Evolutionary conservation across 495 filamentous ascomycete species (phyloP).

Genomic region (Aspergillus incahuasiensis): DNA sequence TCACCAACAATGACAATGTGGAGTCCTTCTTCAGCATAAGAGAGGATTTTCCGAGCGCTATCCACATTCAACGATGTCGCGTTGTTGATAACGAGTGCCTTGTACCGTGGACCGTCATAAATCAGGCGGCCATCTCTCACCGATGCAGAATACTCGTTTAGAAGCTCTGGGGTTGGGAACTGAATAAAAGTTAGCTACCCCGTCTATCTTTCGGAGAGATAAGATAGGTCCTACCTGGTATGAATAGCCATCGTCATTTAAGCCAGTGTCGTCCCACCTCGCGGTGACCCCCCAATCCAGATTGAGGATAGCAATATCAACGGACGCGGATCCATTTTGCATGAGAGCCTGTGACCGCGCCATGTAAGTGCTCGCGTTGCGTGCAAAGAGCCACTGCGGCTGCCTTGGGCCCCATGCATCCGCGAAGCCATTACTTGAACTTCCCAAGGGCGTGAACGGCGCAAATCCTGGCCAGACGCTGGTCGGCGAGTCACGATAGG

Average conservation of each 20-base stretch:
- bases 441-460: neutral
- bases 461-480: slow-evolving; percentile 1
- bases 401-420: slow-evolving; percentile 2
- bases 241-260: slow-evolving; percentile 1
- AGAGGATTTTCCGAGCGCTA: neutral
- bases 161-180: too few species aligned
- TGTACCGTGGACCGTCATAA: too few species aligned
- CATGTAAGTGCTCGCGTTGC: neutral
- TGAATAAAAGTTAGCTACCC: too few species aligned
- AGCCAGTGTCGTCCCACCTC: neutral
- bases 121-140: too few species aligned
- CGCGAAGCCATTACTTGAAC: neutral
- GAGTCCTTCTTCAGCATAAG: neutral
- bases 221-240: neutral
- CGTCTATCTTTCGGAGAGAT: too few species aligned
- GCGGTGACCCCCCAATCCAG: neutral
- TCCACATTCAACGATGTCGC: neutral
- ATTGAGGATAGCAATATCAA: slow-evolving; percentile 3
- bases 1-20: neutral
- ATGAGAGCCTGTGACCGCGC: neutral
- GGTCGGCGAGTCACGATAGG: neutral
- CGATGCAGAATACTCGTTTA: too few species aligned
- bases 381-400: slow-evolving; percentile 1
- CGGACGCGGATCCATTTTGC: neutral
- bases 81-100: neutral